A percentile compares a stretch with the other conserved stretches of the same genome.
Evolutionary conservation across 495 filamentous ascomycete species (phyloP).

Genomic region (Xylaria grammica): DNA sequence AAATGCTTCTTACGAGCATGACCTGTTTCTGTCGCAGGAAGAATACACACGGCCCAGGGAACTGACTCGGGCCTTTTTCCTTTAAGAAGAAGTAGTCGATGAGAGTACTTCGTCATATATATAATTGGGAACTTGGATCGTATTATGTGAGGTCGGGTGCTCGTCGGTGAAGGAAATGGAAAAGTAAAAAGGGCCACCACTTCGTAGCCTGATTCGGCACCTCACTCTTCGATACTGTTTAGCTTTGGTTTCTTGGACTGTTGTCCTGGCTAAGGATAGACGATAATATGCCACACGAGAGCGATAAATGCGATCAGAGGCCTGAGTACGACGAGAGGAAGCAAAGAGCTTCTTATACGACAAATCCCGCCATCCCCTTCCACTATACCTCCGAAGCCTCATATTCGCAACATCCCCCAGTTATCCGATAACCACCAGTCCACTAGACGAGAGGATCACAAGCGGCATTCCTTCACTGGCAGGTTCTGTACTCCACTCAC

Average conservation of each 20-base stretch:
- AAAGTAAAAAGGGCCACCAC: slow-evolving; percentile 1
- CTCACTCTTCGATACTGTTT: slow-evolving; percentile 5
- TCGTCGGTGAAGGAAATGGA: slow-evolving; percentile 19
- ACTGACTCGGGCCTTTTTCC: slow-evolving; percentile 2
- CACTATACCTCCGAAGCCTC: slow-evolving; percentile 13
- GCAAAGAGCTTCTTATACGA: slow-evolving; percentile 18
- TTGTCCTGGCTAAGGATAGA: not conserved
- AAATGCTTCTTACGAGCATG: slow-evolving; percentile 20
- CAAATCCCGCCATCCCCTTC: slow-evolving; percentile 2
- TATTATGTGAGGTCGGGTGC: slow-evolving; percentile 14
- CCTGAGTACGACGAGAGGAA: not conserved
- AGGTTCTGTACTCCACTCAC: slow-evolving; percentile 17
- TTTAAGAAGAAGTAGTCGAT: slow-evolving; percentile 5
- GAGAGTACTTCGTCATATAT: slow-evolving; percentile 19
- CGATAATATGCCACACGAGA: slow-evolving; percentile 8
- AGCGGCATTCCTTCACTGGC: slow-evolving; percentile 19
- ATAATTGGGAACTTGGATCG: slow-evolving; percentile 9
- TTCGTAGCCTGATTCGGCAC: not conserved
- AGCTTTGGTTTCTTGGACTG: not conserved
- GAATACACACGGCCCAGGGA: slow-evolving; percentile 11
- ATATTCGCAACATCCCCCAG: slow-evolving; percentile 7
- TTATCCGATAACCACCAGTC: not conserved
- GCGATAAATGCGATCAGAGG: slow-evolving; percentile 2
- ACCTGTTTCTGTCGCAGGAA: slow-evolving; percentile 10
- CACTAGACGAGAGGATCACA: slow-evolving; percentile 10